Base-by-base conservation (phyloP, 768 basidiomycete species). In the Mycena chlorophos region DNA sequence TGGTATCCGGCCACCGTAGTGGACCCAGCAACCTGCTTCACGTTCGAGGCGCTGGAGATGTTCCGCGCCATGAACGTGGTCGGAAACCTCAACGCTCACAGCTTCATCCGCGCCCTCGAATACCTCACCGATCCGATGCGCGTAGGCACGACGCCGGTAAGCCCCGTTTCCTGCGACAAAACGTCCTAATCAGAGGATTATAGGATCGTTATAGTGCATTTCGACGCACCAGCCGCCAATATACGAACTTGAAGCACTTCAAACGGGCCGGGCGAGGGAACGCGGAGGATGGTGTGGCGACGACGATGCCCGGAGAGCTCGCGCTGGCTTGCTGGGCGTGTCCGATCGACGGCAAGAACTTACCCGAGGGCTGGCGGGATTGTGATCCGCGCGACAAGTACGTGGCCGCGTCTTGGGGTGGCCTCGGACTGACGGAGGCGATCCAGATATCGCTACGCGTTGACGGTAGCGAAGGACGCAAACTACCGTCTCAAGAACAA, bases 401-500 rank as follows among this genome's bases (percentile, higher is more conserved):
- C 8, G 31, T 8, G 17, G 10, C 10, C 31, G 31, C 31, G 31
- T 17, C 10, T 8, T 34, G 31, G 10, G 17, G 10, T 8, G 31
- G 31, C 31, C n/a, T n/a, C n/a, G n/a, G n/a, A n/a, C n/a, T n/a
- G 31, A 34, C 31, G n/a, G n/a, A n/a, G n/a, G n/a, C n/a, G n/a
- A 34, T 34, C 31, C 31, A 60, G 58, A 5, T 56, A 52, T 26
- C 20, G 63, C 2, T 62, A 51, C 25, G 54, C 39, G 31, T 51
- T 52, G 2, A 3, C 52, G 23, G 22, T 57, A 5, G 58, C 60
- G 4, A 42, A 63, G 3, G 62, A 66, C 22, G 49, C 61, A 2
- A 65, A 62, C 39, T 69, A 65, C 31, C 52, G 57, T 0, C 40
- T 66, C 5, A 65, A 62, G 55, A 40, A 57, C 8, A 30, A 51